Percentiles rank a stretch among this genome's conserved stretches.
Evolutionary conservation across 768 basidiomycete genomes (phyloP).

Genomic region (Lactarius quietus): DNA sequence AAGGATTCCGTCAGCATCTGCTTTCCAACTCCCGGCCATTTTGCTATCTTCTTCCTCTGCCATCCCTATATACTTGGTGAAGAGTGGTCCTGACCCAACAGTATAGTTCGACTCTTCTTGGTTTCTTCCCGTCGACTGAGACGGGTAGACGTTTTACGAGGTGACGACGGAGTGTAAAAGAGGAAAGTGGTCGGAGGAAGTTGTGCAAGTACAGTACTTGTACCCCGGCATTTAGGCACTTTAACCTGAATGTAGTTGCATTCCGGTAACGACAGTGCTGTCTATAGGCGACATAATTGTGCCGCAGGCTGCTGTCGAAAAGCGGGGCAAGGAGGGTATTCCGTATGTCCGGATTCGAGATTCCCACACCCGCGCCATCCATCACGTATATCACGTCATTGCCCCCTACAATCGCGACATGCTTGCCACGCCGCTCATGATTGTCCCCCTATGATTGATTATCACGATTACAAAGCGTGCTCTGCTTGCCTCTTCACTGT

Average conservation of each 20-base stretch:
- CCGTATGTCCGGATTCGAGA: not conserved
- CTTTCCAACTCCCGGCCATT: not conserved
- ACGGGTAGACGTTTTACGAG: not conserved
- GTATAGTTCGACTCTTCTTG: not conserved
- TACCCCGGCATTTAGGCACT: too few species aligned
- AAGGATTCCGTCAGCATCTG: not conserved
- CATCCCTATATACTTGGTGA: not conserved
- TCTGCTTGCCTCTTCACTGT: not conserved
- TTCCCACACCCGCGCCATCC: not conserved
- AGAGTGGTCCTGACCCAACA: not conserved
- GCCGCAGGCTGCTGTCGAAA: too few species aligned
- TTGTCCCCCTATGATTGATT: not conserved
- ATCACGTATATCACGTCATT: not conserved
- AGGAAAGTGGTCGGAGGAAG: not conserved
- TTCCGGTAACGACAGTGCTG: too few species aligned
- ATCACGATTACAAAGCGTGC: not conserved
- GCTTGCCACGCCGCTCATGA: not conserved
- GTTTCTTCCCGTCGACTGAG: not conserved
- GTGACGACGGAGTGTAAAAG: not conserved
- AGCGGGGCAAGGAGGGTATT: too few species aligned
- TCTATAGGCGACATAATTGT: too few species aligned
- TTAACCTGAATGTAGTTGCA: too few species aligned
- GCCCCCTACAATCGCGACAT: slow-evolving; percentile 12
- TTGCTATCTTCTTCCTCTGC: not conserved
- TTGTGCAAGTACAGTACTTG: too few species aligned